Conservation (phyloP, 2,329 filamentous ascomycete species). For the Pseudogymnoascus sp. region DNA sequence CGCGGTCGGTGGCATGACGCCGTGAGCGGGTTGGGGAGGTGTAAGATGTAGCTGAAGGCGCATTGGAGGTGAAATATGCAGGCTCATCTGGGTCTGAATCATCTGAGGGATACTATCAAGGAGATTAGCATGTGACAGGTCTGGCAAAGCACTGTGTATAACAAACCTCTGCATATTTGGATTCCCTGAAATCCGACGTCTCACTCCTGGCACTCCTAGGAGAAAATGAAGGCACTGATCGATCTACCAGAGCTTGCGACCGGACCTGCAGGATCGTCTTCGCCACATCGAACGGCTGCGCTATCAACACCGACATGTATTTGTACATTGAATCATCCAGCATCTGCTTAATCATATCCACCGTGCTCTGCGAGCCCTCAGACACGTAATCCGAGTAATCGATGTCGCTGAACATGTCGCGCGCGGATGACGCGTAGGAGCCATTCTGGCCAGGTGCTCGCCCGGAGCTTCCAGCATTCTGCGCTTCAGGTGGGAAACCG, state of each 20-base stretch:
- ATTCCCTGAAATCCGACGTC: conserved; percentile 19
- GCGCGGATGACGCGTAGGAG: conserved; percentile 56
- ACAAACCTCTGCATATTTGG: conserved; percentile 22
- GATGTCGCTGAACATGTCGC: conserved; percentile 80
- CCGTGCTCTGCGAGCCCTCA: conserved; percentile 64
- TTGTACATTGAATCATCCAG: conserved; percentile 85
- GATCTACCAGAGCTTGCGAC: conserved; percentile 35
- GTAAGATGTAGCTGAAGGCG: conserved; percentile 34
- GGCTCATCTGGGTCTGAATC: conserved; percentile 70
- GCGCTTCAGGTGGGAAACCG: conserved; percentile 42
- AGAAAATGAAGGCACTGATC: conserved; percentile 13
- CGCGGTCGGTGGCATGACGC: conserved; percentile 25
- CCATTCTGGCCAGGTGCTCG: conserved; percentile 23
- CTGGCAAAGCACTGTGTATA: neutral
- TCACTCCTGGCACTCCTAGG: conserved; percentile 17
- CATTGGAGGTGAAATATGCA: conserved; percentile 69
- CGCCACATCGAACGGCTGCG: conserved; percentile 94
- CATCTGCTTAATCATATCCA: conserved; percentile 67
- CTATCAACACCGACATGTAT: conserved; percentile 79
- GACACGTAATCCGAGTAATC: conserved; percentile 85
- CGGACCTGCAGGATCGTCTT: conserved; percentile 84
- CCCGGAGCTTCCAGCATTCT: conserved; percentile 28
- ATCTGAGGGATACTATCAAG: conserved; percentile 43
- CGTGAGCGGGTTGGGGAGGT: conserved; percentile 31
- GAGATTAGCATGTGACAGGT: neutral